Base-by-base conservation (phyloP, 331 rosid species). In the Stylosanthes scabra region DNA sequence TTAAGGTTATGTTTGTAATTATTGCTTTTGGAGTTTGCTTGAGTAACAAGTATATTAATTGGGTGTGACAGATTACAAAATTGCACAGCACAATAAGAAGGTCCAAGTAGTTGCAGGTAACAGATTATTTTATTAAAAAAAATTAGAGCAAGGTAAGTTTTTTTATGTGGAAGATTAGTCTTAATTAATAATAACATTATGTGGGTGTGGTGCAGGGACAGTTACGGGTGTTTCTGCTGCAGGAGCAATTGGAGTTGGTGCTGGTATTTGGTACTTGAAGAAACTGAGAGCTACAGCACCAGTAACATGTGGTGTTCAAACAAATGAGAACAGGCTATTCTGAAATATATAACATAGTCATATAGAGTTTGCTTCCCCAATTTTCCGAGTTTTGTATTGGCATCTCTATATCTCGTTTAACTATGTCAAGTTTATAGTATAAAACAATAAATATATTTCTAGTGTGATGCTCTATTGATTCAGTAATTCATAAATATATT, bases 221-320 rank as follows among this genome's bases (percentile, higher is more conserved):
- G 89, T 85, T 60, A 77, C 81, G 58, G 97, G 70, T 27, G 82
- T 90, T 57, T 87, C 97, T 7, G 97, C 84, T 12, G 97, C 92
- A 13, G 88, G 97, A 16, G 92, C 83, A 37, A 37, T 95, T 49
- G 97, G 99, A 80, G 79, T 95, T 74, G 99, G 93, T 78, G 97
- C 92, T 67, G 90, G 83, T 44, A 79, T 92, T 78, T 92, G 95
- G 97, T 90, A 84, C 82, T 39, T 87, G 72, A 83, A 74, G 86
- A 95, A 84, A 88, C 82, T 88, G 80, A 90, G 88, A 68, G 92
- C 88, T 25, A 90, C 83, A 85, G 88, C 96, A 66, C 96, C 97
- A 45, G 91, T 87, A 2, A 88, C 97, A 10, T 90, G 97, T 80
- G 97, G 99, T 74, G 96, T 95, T 76, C 97, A 95, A 82, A 87